phyloP scores from a whole-genome alignment of 2,329 filamentous ascomycete species.

The Fusarium verticillioides region DNA sequence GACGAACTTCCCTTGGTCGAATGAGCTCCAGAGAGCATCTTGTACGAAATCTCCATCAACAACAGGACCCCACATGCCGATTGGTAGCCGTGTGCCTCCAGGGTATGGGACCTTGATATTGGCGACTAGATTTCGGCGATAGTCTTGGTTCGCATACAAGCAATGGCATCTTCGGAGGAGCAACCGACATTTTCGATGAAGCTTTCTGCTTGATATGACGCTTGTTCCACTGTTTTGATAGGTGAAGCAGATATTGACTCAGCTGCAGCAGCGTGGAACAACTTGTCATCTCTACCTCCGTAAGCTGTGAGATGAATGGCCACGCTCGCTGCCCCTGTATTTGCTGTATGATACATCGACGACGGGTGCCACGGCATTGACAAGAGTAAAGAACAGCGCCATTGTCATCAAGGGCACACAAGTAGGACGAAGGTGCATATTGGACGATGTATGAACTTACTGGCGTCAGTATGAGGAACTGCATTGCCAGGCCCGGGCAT shows the following conservation, averaged over 20 bases:
- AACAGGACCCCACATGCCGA: slow-evolving; percentile 65
- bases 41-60: slow-evolving; percentile 64
- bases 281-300: slow-evolving; percentile 57
- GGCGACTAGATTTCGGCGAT: slow-evolving; percentile 53
- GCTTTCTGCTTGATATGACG: slow-evolving; percentile 63
- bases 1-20: slow-evolving; percentile 61
- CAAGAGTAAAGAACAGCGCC: slow-evolving; percentile 13
- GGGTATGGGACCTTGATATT: slow-evolving; percentile 53
- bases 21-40: slow-evolving; percentile 61
- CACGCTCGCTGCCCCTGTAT: slow-evolving; percentile 72
- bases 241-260: slow-evolving; percentile 64
- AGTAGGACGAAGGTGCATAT: not conserved
- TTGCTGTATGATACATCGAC: slow-evolving; percentile 75
- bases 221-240: slow-evolving; percentile 57
- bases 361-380: slow-evolving; percentile 14
- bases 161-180: slow-evolving; percentile 51
- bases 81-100: slow-evolving; percentile 47
- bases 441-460: not conserved
- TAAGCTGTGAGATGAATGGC: slow-evolving; percentile 70
- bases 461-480: not conserved
- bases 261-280: slow-evolving; percentile 63
- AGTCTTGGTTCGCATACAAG: slow-evolving; percentile 59
- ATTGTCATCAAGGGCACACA: not conserved
- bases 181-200: slow-evolving; percentile 58
- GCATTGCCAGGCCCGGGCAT: not conserved